Evolutionary conservation across 805 yeast species (phyloP).

Genomic region (Saccharomycopsis fibuligera): DNA sequence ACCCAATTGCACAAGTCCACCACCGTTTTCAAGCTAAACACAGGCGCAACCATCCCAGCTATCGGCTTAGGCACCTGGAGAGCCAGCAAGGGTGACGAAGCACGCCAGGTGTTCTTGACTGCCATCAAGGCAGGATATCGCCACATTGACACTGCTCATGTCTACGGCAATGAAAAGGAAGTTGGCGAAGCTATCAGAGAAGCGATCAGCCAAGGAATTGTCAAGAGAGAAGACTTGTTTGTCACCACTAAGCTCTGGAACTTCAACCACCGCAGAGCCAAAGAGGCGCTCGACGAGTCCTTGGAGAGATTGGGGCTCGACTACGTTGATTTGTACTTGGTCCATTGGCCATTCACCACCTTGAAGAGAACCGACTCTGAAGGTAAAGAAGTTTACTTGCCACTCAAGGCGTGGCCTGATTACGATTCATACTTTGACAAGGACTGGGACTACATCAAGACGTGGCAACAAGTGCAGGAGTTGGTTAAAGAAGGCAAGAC

Average conservation of each 20-base stretch:
- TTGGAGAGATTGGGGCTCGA: slow-evolving; percentile 46
- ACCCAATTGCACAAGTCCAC: too few relatives aligned
- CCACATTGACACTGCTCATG: slow-evolving; percentile 63
- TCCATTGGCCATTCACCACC: slow-evolving; percentile 82
- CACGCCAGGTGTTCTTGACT: slow-evolving; percentile 33
- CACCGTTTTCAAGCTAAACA: slow-evolving; percentile 24
- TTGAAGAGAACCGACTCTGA: neutral
- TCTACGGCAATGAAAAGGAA: slow-evolving; percentile 52
- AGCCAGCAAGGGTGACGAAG: slow-evolving; percentile 14
- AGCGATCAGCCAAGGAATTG: slow-evolving; percentile 29
- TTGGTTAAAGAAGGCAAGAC: slow-evolving; percentile 46
- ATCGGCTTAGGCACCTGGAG: slow-evolving; percentile 51
- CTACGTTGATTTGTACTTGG: slow-evolving; percentile 57
- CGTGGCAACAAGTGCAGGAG: slow-evolving; percentile 59
- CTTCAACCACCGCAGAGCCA: slow-evolving; percentile 32
- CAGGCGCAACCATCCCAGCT: slow-evolving; percentile 28
- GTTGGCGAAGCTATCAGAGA: slow-evolving; percentile 29
- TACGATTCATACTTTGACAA: slow-evolving; percentile 7
- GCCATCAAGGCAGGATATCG: slow-evolving; percentile 49
- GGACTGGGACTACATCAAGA: slow-evolving; percentile 41
- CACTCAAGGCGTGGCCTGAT: neutral
- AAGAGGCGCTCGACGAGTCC: slow-evolving; percentile 43
- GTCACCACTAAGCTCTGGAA: slow-evolving; percentile 61
- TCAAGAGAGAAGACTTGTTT: slow-evolving; percentile 51
- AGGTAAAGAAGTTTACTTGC: neutral